Evolutionary conservation across 75 land plant genomes (phyloP), one percentile per base, ranked within the genome.

Genomic region (Pinus taeda): DNA sequence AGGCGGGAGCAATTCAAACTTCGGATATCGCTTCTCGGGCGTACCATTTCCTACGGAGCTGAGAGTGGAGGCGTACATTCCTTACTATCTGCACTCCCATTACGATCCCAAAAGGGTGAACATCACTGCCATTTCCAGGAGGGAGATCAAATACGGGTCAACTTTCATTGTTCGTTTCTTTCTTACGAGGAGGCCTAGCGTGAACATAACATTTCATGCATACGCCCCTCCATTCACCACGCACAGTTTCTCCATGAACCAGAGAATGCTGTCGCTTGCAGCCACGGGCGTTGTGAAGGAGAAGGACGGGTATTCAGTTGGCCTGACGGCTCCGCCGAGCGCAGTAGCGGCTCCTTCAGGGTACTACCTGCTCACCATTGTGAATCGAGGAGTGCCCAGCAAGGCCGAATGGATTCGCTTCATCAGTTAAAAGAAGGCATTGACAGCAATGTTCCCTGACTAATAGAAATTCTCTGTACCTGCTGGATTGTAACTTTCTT

Each of bases 1-100:
- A n/a, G 93, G 74, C 17, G 92, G 93, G 22, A 83, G 93, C 76
- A 93, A 93, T 76, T 82, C 92, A 0, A 76, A 91, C 74, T 21
- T 37, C 8, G 26, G 22, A 12, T 91, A 93, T 74, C 73, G 61
- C 1, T 93, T 86, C 77, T 62, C 73, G 14, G 84, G 81, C 57
- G 86, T 81, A 5, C 11, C 22, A 12, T 93, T 81, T 57, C 95
- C 91, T 2, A 93, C 93, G 12, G 91, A 93, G 60, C 83, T 91
- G 33, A 86, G 86, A 42, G 21, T 87, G 56, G 83, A 91, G 60
- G 81, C 85, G 13, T 84, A 74, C 74, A 60, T 67, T 33, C 93
- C 87, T 4, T 75, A 64, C 18, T 84, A 91, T 56, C 58, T 85
- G 21, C 45, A 71, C 26, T 3, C 73, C 3, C 53, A 42, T 57